Percentiles rank a stretch among this genome's conserved stretches.
phyloP scores from a whole-genome alignment of 768 basidiomycete species.

The Boletellus emodensis region DNA sequence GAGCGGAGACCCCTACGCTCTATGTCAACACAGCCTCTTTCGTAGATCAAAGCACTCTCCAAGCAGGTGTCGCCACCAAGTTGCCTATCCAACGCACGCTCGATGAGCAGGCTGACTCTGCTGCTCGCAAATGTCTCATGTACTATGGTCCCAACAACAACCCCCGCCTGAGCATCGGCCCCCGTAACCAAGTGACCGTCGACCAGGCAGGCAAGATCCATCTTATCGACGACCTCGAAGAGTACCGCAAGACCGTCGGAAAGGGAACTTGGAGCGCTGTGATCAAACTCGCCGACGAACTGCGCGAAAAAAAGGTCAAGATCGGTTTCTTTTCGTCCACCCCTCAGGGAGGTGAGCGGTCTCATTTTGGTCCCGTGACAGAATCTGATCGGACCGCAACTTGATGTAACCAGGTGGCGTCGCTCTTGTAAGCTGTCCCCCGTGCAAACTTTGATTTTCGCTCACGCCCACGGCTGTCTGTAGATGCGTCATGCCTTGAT shows the following conservation, averaged over 20 bases:
- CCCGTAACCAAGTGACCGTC: slow-evolving; percentile 83
- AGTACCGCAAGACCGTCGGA: slow-evolving; percentile 70
- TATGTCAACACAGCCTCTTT: slow-evolving; percentile 58
- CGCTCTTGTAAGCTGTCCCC: slow-evolving; percentile 63
- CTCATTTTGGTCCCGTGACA: slow-evolving; percentile 1
- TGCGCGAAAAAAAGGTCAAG: slow-evolving; percentile 82
- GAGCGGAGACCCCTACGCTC: slow-evolving; percentile 71
- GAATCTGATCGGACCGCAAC: slow-evolving; percentile 24
- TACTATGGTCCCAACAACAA: slow-evolving; percentile 80
- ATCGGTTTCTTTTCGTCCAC: slow-evolving; percentile 95
- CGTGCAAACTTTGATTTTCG: slow-evolving; percentile 6
- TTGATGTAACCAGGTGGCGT: slow-evolving; percentile 67
- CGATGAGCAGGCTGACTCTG: slow-evolving; percentile 84
- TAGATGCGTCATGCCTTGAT: slow-evolving; percentile 94
- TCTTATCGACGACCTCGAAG: slow-evolving; percentile 77
- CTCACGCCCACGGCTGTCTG: slow-evolving; percentile 16
- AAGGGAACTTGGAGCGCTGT: slow-evolving; percentile 79
- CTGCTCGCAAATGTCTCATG: slow-evolving; percentile 81
- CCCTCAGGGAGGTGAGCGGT: slow-evolving; percentile 77
- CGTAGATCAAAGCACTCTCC: slow-evolving; percentile 34
- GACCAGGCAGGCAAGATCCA: slow-evolving; percentile 86
- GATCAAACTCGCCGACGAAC: slow-evolving; percentile 74
- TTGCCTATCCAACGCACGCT: slow-evolving; percentile 73
- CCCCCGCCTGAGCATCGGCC: slow-evolving; percentile 75
- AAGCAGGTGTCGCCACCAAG: slow-evolving; percentile 48